These are phyloP conservation scores for Dunaliella primolecta DNA, from an alignment of 139 green algal genomes.

Conservation along the genomic window DNA sequence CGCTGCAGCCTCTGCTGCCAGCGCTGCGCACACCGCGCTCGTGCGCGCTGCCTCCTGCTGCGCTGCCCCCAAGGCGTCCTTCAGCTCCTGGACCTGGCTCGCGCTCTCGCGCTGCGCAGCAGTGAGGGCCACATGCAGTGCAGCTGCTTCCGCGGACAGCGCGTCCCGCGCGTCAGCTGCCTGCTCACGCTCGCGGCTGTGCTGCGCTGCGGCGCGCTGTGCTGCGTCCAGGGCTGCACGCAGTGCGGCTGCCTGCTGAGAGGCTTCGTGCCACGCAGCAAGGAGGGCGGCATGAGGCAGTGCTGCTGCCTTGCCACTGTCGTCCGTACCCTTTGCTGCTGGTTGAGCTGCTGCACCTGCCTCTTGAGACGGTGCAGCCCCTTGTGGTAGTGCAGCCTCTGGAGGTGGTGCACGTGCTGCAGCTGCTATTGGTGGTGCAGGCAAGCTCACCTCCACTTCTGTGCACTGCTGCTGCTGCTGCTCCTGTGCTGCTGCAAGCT, in stretches of 20 bases:
- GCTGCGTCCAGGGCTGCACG: background rate
- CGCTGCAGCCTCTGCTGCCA: background rate
- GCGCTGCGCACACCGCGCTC: too few species aligned
- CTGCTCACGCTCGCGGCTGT: background rate
- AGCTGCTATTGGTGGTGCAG: background rate
- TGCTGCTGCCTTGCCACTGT: too few species aligned
- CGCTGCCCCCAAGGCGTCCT: background rate
- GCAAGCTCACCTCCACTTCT: background rate
- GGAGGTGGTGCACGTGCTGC: background rate
- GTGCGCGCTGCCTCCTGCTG: background rate
- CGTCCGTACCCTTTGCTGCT: too few species aligned
- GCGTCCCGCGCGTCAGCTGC: background rate
- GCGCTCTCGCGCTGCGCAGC: background rate
- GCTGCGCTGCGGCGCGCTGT: background rate
- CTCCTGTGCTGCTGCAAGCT: background rate
- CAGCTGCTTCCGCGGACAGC: background rate
- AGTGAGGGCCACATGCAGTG: background rate
- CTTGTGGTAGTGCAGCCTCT: background rate
- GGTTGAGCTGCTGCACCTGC: too few species aligned
- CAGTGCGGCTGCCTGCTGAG: background rate
- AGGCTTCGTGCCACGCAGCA: background rate
- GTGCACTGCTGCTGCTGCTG: background rate
- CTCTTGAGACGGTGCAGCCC: background rate
- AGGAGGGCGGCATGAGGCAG: background rate
- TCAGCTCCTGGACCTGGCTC: background rate